Conservation (phyloP, 2,329 filamentous ascomycete species). For the Myriosclerotinia scirpicola region DNA sequence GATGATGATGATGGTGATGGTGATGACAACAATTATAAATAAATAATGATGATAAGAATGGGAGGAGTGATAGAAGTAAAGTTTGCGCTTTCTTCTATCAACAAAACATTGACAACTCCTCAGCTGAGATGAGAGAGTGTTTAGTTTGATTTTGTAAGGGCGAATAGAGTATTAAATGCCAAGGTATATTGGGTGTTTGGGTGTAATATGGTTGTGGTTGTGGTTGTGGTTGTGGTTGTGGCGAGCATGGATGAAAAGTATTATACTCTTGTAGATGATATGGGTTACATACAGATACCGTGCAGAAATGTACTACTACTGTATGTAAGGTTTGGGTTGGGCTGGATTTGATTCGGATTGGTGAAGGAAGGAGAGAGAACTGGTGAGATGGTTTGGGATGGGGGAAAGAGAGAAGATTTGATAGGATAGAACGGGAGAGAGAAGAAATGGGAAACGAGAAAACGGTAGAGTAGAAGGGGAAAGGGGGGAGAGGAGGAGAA, state of each 20-base stretch:
- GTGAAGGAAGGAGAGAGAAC: not conserved
- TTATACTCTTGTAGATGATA: not conserved
- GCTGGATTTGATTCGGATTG: not conserved
- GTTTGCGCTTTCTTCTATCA: not conserved
- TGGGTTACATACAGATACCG: not conserved
- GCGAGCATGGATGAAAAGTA: not conserved
- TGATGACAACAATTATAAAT: too few species aligned
- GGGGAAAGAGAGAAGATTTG: not conserved
- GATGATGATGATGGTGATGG: too few species aligned
- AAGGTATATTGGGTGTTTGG: not conserved
- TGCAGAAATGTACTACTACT: not conserved
- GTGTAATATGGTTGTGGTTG: too few species aligned
- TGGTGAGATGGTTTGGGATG: not conserved
- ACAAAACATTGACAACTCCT: not conserved
- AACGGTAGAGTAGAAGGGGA: too few species aligned
- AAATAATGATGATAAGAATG: too few species aligned
- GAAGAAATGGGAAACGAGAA: too few species aligned
- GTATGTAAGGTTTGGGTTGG: not conserved
- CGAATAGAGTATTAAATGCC: not conserved
- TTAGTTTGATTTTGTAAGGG: not conserved
- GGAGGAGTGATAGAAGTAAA: too few species aligned
- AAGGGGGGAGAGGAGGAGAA: not conserved
- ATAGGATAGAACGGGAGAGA: not conserved
- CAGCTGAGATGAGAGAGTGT: not conserved
- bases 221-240: too few species aligned